Evolutionary conservation across 768 basidiomycete genomes (phyloP), one percentile per base, ranked within the genome.

Genomic region (Tremella fuciformis): DNA sequence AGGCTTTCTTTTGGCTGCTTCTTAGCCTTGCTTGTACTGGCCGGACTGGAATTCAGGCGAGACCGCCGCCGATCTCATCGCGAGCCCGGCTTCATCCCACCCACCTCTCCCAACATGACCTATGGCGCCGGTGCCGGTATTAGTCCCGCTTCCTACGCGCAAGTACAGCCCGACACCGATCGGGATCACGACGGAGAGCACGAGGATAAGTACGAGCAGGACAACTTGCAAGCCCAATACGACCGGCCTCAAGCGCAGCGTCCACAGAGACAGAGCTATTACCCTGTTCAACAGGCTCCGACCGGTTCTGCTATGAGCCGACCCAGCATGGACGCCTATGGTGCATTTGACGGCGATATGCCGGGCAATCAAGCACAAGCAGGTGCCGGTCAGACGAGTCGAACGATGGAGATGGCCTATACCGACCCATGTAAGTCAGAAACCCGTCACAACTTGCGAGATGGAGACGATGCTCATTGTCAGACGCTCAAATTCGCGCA

Each of bases 301-400:
- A 22, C n/a, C 16, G n/a, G 42, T 46, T 8, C n/a, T 18, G n/a
- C 42, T 18, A 34, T 56, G 47, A 41, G 22, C 21, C n/a, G 53
- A 34, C 50, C 83, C 8, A 89, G 87, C 63, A 84, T 92, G 78
- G 91, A 93, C 66, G 84, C 85, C 15, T 92, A 93, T 68, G 91
- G 91, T 48, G 91, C 90, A 22, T 94, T 92, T 78, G 87, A 86
- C 0, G 91, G 92, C 69, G 88, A 89, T 40, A 83, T 89, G 0
- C 89, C 91, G 1, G 84, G 81, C 16, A n/a, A 21, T 38, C 18
- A 29, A n/a, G 51, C 25, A 38, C 22, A 53, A n/a, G 29, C 29
- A 4, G 49, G 49, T 18, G 24, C 25, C 8, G 49, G 83, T 81
- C 15, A 50, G 49, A 22, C 91, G 39, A 91, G 89, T 76, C 79